Base-by-base conservation (phyloP, 1,284 basidiomycete species). In the Ceratobasidium sp. region DNA sequence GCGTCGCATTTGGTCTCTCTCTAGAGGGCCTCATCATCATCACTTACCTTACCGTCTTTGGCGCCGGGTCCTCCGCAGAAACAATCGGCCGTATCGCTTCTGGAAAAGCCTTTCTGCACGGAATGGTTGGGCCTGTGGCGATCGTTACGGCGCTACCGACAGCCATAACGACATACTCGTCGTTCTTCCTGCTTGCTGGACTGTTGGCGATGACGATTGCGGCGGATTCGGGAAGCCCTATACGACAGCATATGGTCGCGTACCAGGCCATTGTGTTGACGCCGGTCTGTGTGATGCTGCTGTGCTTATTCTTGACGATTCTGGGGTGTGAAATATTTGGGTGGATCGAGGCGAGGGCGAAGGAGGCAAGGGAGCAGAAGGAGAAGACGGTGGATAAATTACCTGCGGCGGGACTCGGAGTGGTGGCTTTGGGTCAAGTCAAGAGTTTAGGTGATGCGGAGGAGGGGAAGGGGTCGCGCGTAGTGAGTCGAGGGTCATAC, bases 1-100 rank as follows among this genome's bases (percentile, higher is more conserved):
- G 45, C 24, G 57, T 31, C 45, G 69, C 69, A 27, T 73, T 73
- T 22, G 69, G 69, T 19, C 69, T 73, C 27, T 73, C 69, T 4
- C 69, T 73, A n/a, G 69, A 73, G 27, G 69, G 69, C 24, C 69
- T 73, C 24, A 47, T 73, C 59, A 47, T 73, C 1, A 73, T 73
- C 48, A 73, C 57, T 27, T 73, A 73, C 48, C 57, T 73, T 31
- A 73, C 69, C 45, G 69, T 73, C 8, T 73, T 73, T 53, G 69
- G 47, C 48, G 57, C 69, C 11, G 69, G 69, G 1, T 62, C 69
- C 2, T 60, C 56, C n/a, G 45, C 69, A 3, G 69, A 73, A 47
- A 73, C 57, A 1, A 62, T 73, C 22, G 69, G 69, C 17, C 69
- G 69, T 2, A 60, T 73, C 17, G 69, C 69, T 45, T 51, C n/a